phyloP scores from a whole-genome alignment of 495 filamentous ascomycete genomes.

The Aspergillus nanangensis region DNA sequence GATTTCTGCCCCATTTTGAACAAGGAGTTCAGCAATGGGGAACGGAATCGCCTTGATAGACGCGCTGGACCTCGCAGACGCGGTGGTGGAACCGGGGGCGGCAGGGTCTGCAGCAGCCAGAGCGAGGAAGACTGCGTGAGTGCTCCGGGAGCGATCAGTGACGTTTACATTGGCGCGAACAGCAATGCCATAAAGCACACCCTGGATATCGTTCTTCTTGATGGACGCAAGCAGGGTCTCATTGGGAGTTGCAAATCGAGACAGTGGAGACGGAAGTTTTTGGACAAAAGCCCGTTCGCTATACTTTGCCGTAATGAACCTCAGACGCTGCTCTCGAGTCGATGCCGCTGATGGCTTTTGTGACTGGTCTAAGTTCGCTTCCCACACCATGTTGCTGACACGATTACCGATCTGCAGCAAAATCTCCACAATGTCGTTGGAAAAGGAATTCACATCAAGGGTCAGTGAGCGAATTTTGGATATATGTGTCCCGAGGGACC shows the following conservation, averaged over 20 bases:
- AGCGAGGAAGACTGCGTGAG: constrained; percentile 84
- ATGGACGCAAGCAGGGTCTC: constrained; percentile 90
- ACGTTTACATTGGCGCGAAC: constrained; percentile 84
- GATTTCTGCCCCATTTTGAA: constrained; percentile 92
- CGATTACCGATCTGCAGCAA: constrained; percentile 89
- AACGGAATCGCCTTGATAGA: constrained; percentile 54
- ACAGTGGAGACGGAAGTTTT: constrained; percentile 67
- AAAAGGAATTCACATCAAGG: constrained; percentile 91
- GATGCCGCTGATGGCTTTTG: constrained; percentile 70
- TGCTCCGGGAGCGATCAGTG: constrained; percentile 79
- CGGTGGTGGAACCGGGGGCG: constrained; percentile 50
- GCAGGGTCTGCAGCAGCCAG: constrained; percentile 94
- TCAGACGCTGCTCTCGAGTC: constrained; percentile 81
- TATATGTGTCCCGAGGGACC: constrained; percentile 94
- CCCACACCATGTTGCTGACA: constrained; percentile 95
- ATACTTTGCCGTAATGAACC: constrained; percentile 94
- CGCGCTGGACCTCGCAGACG: constrained; percentile 27
- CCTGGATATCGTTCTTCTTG: constrained; percentile 89
- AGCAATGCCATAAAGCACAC: constrained; percentile 86
- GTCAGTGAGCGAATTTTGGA: constrained; percentile 96
- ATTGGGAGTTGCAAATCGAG: constrained; percentile 74
- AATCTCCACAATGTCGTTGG: constrained; percentile 92
- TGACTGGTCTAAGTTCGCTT: constrained; percentile 70
- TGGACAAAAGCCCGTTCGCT: constrained; percentile 78
- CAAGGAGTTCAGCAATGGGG: constrained; percentile 83